Percentiles rank a stretch among this genome's conserved stretches.
Conservation (phyloP, 306 rosid species). For the Prosopis cineraria region DNA sequence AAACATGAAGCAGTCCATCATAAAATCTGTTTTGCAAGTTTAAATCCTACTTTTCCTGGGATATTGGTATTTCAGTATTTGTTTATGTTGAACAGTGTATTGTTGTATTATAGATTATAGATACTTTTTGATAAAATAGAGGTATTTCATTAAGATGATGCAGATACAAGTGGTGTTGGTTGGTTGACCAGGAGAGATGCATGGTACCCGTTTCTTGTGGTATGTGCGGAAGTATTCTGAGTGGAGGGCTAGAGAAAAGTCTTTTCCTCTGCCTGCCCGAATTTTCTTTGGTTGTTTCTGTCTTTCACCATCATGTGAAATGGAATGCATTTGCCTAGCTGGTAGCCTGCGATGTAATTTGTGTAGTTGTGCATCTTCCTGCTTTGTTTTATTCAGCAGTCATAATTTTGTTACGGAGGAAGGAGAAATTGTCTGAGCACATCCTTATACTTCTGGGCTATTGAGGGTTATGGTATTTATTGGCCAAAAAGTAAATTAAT, state of each 20-base stretch:
- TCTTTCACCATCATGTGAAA: not conserved
- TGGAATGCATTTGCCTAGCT: no score
- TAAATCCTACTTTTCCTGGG: not conserved
- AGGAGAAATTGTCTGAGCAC: constrained; percentile 1
- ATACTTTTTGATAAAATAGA: not conserved
- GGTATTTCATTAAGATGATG: not conserved
- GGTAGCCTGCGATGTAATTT: not conserved
- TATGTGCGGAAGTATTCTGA: not conserved
- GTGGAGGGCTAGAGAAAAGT: not conserved
- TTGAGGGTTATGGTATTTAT: not conserved
- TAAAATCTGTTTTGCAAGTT: not conserved
- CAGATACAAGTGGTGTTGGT: no score
- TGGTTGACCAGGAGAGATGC: not conserved
- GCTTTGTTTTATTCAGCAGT: not conserved
- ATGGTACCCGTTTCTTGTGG: not conserved
- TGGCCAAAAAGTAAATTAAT: not conserved
- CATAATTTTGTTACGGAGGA: not conserved
- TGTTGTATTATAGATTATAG: not conserved
- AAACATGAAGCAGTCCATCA: not conserved
- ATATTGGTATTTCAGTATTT: no score
- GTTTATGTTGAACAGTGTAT: not conserved
- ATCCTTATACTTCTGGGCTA: not conserved
- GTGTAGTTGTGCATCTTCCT: not conserved
- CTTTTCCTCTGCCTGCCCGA: not conserved
- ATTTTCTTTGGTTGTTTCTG: not conserved